Conservation (phyloP, 2,329 filamentous ascomycete genomes). For the Pochonia chlamydosporia region DNA sequence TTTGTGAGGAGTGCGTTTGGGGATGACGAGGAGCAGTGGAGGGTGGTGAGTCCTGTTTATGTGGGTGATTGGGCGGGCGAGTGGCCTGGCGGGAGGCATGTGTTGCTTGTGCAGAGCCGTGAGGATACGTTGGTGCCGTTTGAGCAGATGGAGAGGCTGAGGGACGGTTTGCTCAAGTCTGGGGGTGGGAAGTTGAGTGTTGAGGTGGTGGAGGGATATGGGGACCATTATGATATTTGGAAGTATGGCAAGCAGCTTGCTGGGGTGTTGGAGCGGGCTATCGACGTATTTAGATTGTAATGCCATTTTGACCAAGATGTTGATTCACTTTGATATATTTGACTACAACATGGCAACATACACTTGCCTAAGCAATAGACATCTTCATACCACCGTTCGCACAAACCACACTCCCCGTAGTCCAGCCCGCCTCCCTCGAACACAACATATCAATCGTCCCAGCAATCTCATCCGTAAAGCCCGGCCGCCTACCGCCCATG, state of each 20-base stretch:
- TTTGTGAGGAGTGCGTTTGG: slow-evolving; percentile 45
- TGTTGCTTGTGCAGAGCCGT: slow-evolving; percentile 9
- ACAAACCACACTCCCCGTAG: slow-evolving; percentile 65
- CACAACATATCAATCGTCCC: slow-evolving; percentile 68
- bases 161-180: slow-evolving; percentile 1
- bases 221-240: slow-evolving; percentile 5
- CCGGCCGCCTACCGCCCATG: slow-evolving; percentile 28
- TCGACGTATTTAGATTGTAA: neutral
- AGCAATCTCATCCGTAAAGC: slow-evolving; percentile 51
- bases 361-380: slow-evolving; percentile 30
- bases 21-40: slow-evolving; percentile 29
- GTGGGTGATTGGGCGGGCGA: slow-evolving; percentile 6
- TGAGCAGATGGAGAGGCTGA: slow-evolving; percentile 8
- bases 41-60: slow-evolving; percentile 31
- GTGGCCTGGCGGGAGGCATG: slow-evolving; percentile 9
- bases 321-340: no score
- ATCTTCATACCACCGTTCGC: slow-evolving; percentile 54
- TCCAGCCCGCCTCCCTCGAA: slow-evolving; percentile 59
- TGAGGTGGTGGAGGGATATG: slow-evolving; percentile 2
- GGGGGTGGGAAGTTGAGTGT: neutral
- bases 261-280: neutral
- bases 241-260: slow-evolving; percentile 4
- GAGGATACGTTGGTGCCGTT: slow-evolving; percentile 10
- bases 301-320: no score
- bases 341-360: neutral